Percentiles rank a stretch among this genome's conserved stretches.
These are phyloP conservation scores for Trichomonascus vanleenenianus DNA, from an alignment of 805 yeast species.

Conservation along the genomic window DNA sequence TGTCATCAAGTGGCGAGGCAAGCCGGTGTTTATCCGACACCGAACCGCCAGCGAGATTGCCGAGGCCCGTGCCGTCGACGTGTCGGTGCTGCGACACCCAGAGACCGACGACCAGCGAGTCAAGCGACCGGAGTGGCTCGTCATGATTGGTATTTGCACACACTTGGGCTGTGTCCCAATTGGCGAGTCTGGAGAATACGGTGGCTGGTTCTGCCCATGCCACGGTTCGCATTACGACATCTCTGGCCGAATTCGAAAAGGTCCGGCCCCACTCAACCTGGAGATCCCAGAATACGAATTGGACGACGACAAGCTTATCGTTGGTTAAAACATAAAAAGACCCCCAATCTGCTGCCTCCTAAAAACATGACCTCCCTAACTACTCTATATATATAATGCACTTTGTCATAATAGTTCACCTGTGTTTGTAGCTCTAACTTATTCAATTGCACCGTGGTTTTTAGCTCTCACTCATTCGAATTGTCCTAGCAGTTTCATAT, in stretches of 20 bases:
- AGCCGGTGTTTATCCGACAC: conserved; percentile 99
- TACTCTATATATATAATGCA: not conserved
- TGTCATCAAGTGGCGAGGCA: conserved; percentile 99
- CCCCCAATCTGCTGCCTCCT: not conserved
- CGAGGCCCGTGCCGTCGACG: conserved; percentile 84
- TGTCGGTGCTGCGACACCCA: conserved; percentile 83
- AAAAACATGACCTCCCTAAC: not conserved
- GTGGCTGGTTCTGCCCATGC: conserved; percentile 99
- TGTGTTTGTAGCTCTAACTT: too few relatives aligned
- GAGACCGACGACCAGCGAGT: conserved; percentile 90
- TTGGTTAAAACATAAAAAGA: conserved; percentile 52
- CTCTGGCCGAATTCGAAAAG: conserved; percentile 99
- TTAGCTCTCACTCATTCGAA: too few relatives aligned
- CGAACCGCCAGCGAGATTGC: conserved; percentile 88
- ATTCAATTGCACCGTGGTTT: too few relatives aligned
- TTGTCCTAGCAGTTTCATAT: too few relatives aligned
- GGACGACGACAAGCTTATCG: conserved; percentile 73
- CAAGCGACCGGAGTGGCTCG: conserved; percentile 94
- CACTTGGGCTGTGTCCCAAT: conserved; percentile 99
- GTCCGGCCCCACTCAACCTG: conserved; percentile 99
- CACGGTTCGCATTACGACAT: conserved; percentile 99
- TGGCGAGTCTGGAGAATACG: conserved; percentile 99
- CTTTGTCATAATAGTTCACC: not conserved
- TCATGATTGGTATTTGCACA: conserved; percentile 99
- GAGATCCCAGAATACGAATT: conserved; percentile 92